These are phyloP conservation scores for Sanghuangporus baumii DNA, from an alignment of 1,284 basidiomycete genomes.

Conservation along the genomic window DNA sequence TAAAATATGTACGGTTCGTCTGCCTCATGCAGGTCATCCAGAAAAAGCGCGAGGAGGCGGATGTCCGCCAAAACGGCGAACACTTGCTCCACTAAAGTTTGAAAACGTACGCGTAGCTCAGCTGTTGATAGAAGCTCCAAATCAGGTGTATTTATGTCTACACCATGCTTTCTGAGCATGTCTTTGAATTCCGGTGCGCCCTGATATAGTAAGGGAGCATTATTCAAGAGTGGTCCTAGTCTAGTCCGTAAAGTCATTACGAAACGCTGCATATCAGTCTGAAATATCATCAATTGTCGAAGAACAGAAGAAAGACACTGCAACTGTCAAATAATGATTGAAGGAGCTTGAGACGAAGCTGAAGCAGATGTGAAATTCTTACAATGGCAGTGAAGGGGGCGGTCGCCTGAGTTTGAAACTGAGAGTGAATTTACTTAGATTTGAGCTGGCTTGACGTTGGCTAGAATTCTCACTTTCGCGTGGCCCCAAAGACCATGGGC, in stretches of 20 bases:
- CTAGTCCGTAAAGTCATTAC: constrained; percentile 49
- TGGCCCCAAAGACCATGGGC: constrained; percentile 71
- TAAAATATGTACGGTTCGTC: constrained; percentile 49
- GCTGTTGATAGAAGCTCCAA: constrained; percentile 45
- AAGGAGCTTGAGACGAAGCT: background rate
- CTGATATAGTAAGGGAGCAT: constrained; percentile 61
- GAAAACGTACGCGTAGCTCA: constrained; percentile 61
- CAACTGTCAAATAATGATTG: constrained; percentile 33
- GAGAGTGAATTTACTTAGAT: background rate
- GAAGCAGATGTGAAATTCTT: constrained; percentile 20
- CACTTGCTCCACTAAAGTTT: constrained; percentile 61
- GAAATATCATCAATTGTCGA: constrained; percentile 65
- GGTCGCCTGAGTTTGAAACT: constrained; percentile 52
- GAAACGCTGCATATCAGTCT: constrained; percentile 63
- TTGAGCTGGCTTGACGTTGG: no score
- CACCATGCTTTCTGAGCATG: constrained; percentile 49
- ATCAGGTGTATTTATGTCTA: constrained; percentile 43
- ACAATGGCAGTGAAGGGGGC: constrained; percentile 64
- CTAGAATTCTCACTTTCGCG: constrained; percentile 38
- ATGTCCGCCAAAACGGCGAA: constrained; percentile 64
- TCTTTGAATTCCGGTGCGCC: constrained; percentile 63
- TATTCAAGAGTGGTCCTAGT: constrained; percentile 61
- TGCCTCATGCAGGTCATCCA: constrained; percentile 69
- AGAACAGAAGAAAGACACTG: constrained; percentile 63
- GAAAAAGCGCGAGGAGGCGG: constrained; percentile 57